phyloP scores from a whole-genome alignment of 495 filamentous ascomycete genomes.

The Parachaetomium inaequale region DNA sequence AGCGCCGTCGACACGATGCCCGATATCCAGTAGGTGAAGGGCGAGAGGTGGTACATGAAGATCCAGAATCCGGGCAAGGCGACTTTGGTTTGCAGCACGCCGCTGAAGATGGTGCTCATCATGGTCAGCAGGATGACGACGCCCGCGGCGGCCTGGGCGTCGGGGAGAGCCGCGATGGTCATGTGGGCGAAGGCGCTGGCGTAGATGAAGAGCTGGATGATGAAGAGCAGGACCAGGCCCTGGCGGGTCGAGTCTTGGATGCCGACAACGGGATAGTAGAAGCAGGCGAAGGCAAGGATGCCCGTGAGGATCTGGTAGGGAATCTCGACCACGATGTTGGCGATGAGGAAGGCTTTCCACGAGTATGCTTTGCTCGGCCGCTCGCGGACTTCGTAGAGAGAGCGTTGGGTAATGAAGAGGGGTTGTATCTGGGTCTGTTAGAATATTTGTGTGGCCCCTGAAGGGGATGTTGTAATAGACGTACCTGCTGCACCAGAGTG shows the following conservation, averaged over 20 bases:
- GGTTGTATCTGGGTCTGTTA: conserved; percentile 54
- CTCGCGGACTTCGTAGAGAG: conserved; percentile 68
- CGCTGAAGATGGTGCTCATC: conserved; percentile 55
- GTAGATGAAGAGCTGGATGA: conserved; percentile 55
- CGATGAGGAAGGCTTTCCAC: conserved; percentile 67
- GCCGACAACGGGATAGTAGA: conserved; percentile 61
- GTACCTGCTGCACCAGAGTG: conserved; percentile 56
- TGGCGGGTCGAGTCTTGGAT: conserved; percentile 50
- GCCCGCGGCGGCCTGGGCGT: conserved; percentile 60
- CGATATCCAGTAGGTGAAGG: conserved; percentile 61
- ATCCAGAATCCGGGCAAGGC: conserved; percentile 66
- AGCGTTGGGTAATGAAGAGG: conserved; percentile 59
- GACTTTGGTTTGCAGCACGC: conserved; percentile 40
- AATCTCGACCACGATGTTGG: conserved; percentile 68
- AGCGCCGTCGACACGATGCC: conserved; percentile 55
- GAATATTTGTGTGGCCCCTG: background rate
- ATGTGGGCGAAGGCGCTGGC: conserved; percentile 63
- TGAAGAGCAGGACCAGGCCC: conserved; percentile 57
- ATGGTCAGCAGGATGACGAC: conserved; percentile 61
- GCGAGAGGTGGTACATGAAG: conserved; percentile 67
- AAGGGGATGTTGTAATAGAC: background rate
- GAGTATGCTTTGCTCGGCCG: conserved; percentile 65
- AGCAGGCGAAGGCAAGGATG: conserved; percentile 57
- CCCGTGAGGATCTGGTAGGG: conserved; percentile 63
- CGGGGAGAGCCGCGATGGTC: conserved; percentile 60